Percentiles rank a stretch among this genome's conserved stretches.
Evolutionary conservation across 345 rosid species (phyloP).

Genomic region (Balakata baccata): DNA sequence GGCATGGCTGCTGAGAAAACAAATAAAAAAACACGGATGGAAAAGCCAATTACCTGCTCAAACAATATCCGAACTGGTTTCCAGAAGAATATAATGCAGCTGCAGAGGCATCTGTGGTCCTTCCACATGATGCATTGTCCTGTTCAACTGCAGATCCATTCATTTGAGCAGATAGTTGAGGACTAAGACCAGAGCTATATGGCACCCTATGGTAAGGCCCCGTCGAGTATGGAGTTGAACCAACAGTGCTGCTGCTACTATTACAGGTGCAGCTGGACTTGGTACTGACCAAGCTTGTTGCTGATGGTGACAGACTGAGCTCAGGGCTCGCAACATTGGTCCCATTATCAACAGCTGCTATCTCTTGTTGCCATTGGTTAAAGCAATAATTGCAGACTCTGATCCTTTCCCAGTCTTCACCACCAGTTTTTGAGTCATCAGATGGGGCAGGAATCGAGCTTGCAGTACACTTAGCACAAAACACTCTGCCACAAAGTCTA

Average conservation of each 20-base stretch:
- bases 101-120: constrained; percentile 33
- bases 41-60: constrained; percentile 46
- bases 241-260: constrained; percentile 46
- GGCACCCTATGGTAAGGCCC: constrained; percentile 62
- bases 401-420: constrained; percentile 66
- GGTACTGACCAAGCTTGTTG: constrained; percentile 57
- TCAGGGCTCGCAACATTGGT: constrained; percentile 38
- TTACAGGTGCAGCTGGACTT: constrained; percentile 53
- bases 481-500: constrained; percentile 78
- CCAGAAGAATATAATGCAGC: constrained; percentile 42
- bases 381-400: constrained; percentile 90
- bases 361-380: constrained; percentile 62
- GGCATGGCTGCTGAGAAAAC: constrained; percentile 10
- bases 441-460: constrained; percentile 60
- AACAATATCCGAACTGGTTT: constrained; percentile 50
- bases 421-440: constrained; percentile 37
- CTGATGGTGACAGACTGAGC: constrained; percentile 54
- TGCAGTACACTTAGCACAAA: constrained; percentile 80
- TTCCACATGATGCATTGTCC: constrained; percentile 38
- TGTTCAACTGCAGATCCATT: constrained; percentile 40
- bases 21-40: background rate
- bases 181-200: constrained; percentile 37
- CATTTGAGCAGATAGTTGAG: constrained; percentile 44
- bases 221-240: constrained; percentile 54
- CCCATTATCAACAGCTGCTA: constrained; percentile 52